Conservation (phyloP, 2,329 filamentous ascomycete species). For the Oidium heveae region DNA sequence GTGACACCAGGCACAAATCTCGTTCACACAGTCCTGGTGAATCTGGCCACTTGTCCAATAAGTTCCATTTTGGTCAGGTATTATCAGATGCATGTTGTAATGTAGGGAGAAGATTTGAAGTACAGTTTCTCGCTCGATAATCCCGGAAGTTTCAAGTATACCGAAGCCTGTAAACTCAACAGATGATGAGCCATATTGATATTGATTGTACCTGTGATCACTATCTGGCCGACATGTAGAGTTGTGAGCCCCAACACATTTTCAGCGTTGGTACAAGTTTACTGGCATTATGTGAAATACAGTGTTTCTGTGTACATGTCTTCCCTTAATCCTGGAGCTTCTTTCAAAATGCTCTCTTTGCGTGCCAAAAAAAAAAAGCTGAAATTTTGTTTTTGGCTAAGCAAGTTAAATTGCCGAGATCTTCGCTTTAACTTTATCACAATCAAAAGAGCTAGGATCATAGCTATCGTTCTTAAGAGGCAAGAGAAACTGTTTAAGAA, state of each 20-base stretch:
- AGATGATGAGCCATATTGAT: too few relatives aligned
- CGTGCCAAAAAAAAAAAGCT: not conserved
- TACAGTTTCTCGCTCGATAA: not conserved
- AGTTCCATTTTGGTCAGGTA: not conserved
- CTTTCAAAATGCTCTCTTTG: not conserved
- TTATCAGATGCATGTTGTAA: not conserved
- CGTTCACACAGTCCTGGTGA: not conserved
- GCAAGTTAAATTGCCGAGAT: not conserved
- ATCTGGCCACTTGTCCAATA: not conserved
- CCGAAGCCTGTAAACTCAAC: too few relatives aligned
- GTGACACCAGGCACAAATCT: too few relatives aligned
- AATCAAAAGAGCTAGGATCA: not conserved
- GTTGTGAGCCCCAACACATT: not conserved
- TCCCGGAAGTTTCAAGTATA: not conserved
- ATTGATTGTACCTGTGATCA: not conserved
- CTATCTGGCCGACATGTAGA: not conserved
- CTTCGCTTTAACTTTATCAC: not conserved
- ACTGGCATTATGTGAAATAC: too few relatives aligned
- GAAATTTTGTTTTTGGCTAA: not conserved
- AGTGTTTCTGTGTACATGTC: not conserved
- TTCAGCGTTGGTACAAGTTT: not conserved
- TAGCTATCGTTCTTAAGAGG: not conserved
- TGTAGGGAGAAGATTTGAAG: not conserved
- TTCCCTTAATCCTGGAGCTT: not conserved
- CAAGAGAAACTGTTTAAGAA: not conserved